Base-by-base conservation (phyloP, 2,329 filamentous ascomycete genomes). In the Cucurbitaria berberidis region DNA sequence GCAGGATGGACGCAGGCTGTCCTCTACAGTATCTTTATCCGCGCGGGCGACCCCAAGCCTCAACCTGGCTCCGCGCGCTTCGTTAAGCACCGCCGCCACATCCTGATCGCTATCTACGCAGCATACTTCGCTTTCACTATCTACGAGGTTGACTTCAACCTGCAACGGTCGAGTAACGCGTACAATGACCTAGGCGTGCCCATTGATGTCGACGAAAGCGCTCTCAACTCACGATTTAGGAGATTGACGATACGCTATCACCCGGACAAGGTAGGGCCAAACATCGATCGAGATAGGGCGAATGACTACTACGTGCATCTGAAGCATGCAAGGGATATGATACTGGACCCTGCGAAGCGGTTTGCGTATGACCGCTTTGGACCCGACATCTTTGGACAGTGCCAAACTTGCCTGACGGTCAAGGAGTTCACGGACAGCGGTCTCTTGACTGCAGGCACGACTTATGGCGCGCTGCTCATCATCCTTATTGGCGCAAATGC, bases 111-210 rank as follows among this genome's bases (percentile, higher is more conserved):
- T 63, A 90, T 98, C 67, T 88, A 98, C 45, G 81, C 88, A 43
- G 78, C 85, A 55, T 99, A 98, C 78, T 89, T 98, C 32, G 77
- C 89, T 60, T 97, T 96, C 81, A 96, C 92, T 41, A 86, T 98
- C 67, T 95, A 93, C 78, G 93, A 98, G 78, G 89, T 91, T 67
- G 90, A 96, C 81, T 86, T 90, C 78, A 86, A 91, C 59, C 82
- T 96, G 24, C 88, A 86, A 58, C 79, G 82, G 39, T 79, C 82
- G 1, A 86, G 89, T 16, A 87, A 91, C 74, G 96, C 89, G 78
- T 98, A 97, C 78, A 80, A 84, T 41, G 84, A 89, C 59, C 84
- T 99, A 0, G 86, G 86, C 30, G 84, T 97, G 0, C 80, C 87
- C 11, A 81, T 88, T 32, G 75, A 83, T 51, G 89, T 89, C 10